These are phyloP conservation scores for Lentinula sp. DNA, from an alignment of 768 basidiomycete genomes.

Conservation along the genomic window DNA sequence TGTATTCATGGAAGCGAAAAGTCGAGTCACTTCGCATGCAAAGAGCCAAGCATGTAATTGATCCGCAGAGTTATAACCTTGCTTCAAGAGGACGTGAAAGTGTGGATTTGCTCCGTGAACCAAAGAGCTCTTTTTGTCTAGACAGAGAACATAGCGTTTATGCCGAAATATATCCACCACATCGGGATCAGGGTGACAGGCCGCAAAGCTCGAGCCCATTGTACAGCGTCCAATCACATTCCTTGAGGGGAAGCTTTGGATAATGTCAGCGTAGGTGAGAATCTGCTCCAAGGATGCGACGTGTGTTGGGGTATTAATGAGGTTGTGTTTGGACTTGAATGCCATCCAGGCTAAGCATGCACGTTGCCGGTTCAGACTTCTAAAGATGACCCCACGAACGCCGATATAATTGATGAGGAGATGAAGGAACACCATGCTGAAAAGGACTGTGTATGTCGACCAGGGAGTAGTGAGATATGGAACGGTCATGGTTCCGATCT, in stretches of 20 bases:
- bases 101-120: conserved; percentile 10
- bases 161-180: conserved; percentile 33
- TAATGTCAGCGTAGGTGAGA: conserved; percentile 28
- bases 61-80: conserved; percentile 38
- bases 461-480: conserved; percentile 42
- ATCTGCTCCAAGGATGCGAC: conserved; percentile 39
- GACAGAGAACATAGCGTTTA: conserved; percentile 53
- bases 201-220: conserved; percentile 43
- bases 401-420: conserved; percentile 54
- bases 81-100: conserved; percentile 44
- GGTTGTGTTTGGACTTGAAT: conserved; percentile 18
- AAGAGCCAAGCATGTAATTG: conserved; percentile 54
- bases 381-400: conserved; percentile 50
- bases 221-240: conserved; percentile 35
- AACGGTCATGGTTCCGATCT: conserved; percentile 59
- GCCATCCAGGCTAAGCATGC: conserved; percentile 44
- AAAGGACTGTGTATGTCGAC: conserved; percentile 45
- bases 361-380: conserved; percentile 56
- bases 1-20: conserved; percentile 9
- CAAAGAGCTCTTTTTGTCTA: conserved; percentile 15
- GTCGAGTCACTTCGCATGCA: conserved; percentile 29
- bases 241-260: conserved; percentile 31
- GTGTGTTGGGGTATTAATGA: conserved; percentile 24
- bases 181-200: conserved; percentile 20
- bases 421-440: conserved; percentile 47